A percentile compares a stretch with the other conserved stretches of the same genome.
Conservation (phyloP, 148 eudicot genomes). For the Amaranthus cruentus region DNA sequence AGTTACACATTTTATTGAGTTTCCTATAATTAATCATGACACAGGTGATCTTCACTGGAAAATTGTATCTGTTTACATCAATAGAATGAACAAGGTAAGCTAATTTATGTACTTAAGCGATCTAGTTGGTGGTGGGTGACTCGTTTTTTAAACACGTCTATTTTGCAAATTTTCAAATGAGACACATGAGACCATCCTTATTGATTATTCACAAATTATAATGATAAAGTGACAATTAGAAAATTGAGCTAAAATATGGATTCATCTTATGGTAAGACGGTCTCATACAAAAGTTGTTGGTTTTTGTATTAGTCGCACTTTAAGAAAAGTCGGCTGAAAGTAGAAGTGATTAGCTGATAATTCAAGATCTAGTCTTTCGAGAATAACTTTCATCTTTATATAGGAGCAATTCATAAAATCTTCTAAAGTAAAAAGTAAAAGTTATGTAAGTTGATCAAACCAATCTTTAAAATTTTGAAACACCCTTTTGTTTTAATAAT, state of each 20-base stretch:
- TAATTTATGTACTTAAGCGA: not conserved
- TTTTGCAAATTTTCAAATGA: not conserved
- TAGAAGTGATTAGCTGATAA: constrained; percentile 34
- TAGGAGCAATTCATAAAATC: constrained; percentile 13
- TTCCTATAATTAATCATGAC: constrained; percentile 2
- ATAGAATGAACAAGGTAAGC: constrained; percentile 60
- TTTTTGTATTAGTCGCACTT: too few relatives aligned
- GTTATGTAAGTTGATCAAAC: constrained; percentile 27
- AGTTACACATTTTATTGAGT: not conserved
- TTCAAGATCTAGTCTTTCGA: constrained; percentile 18
- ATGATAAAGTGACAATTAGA: too few relatives aligned
- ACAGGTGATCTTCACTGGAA: constrained; percentile 99
- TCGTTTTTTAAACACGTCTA: not conserved
- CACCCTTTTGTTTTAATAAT: constrained; percentile 10
- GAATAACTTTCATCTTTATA: constrained; percentile 10
- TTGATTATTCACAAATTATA: too few relatives aligned
- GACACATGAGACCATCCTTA: too few relatives aligned
- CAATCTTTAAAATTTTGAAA: constrained; percentile 24
- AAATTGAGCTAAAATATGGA: too few relatives aligned
- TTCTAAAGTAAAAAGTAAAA: constrained; percentile 23
- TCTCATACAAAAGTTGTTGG: too few relatives aligned
- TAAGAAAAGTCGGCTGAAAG: not conserved
- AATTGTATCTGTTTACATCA: constrained; percentile 83
- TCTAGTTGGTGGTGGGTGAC: constrained; percentile 3
- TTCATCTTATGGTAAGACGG: too few relatives aligned